Base-by-base conservation (phyloP, 2,329 filamentous ascomycete genomes). In the Phoma sp. region DNA sequence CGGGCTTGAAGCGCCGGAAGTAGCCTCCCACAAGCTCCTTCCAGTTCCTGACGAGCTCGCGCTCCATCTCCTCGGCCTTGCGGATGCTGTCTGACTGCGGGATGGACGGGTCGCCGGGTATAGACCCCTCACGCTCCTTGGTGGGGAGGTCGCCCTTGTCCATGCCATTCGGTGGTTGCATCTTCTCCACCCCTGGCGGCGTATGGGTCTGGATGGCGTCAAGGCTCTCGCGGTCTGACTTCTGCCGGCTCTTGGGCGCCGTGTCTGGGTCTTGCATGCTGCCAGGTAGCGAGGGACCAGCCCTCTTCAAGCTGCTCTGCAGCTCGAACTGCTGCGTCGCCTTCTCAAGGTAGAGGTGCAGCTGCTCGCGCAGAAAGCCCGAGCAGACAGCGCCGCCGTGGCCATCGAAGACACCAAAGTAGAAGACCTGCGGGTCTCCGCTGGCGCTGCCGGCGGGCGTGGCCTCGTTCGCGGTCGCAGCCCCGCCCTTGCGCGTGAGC, bases 401-500 rank as follows among this genome's bases (percentile, higher is more conserved):
- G 2, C 95, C 95, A 75, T 99, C 95, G 69, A 98, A 99, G 1
- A 98, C 87, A 1, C 86, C 93, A 81, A 97, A 99, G 75, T 98
- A 99, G 75, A 99, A 99, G 30, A 98, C 88, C 72, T 98, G 93
- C 1, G 93, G 93, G 70, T 98, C 93, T 2, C 93, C 93, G 59
- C 86, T 89, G 1, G 89, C 86, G 60, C 88, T 89, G 53, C 90
- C 89, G 5, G 91, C 90, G 8, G 82, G 85, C 23, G 84, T 90
- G 44, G 83, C 86, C 75, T 86, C 86, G 58, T 80, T 83, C 23
- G 59, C 61, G 41, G 63, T 83, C 23, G 59, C 61, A 42, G 63
- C 54, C 10, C 46, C 60, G 35, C 64, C 59, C n/a, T 66, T 59
- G 29, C 76, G 62, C 22, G 80, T 85, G 56, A 87, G 65, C 24